These are phyloP conservation scores for Plasmodium coatneyi DNA, from an alignment of 169 alveolate species.

Conservation along the genomic window DNA sequence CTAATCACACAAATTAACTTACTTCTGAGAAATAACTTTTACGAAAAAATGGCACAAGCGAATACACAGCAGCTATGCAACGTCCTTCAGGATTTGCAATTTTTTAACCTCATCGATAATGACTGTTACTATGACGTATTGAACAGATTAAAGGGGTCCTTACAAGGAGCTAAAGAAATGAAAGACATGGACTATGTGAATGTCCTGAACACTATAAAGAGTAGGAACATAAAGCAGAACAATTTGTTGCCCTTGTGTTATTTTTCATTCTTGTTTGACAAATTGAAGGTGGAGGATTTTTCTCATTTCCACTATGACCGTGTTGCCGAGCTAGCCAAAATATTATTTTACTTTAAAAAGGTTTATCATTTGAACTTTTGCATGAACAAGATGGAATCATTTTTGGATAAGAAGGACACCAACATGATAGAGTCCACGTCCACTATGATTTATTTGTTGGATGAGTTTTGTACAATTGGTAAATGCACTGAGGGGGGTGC, in stretches of 20 bases:
- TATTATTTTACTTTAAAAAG: slow-evolving; percentile 55
- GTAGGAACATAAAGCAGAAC: slow-evolving; percentile 39
- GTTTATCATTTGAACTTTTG: slow-evolving; percentile 59
- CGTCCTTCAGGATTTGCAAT: slow-evolving; percentile 59
- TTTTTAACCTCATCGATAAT: slow-evolving; percentile 51
- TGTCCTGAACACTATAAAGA: slow-evolving; percentile 58
- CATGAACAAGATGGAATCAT: slow-evolving; percentile 31
- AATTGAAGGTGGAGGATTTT: slow-evolving; percentile 16
- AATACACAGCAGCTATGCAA: slow-evolving; percentile 65
- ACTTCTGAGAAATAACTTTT: slow-evolving; percentile 4
- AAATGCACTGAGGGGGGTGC: neutral
- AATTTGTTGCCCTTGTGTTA: slow-evolving; percentile 25
- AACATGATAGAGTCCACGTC: slow-evolving; percentile 20
- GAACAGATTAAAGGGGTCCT: neutral
- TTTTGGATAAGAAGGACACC: slow-evolving; percentile 13
- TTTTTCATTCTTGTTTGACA: slow-evolving; percentile 58
- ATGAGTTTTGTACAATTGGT: slow-evolving; percentile 23
- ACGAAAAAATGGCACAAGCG: slow-evolving; percentile 26
- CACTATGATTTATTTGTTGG: slow-evolving; percentile 19
- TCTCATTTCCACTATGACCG: neutral
- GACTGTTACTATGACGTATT: slow-evolving; percentile 59
- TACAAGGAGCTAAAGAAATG: neutral
- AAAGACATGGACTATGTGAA: slow-evolving; percentile 50
- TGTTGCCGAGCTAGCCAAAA: slow-evolving; percentile 52
- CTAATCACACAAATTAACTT: slow-evolving; percentile 16